Conservation (phyloP, 2,329 filamentous ascomycete genomes). For the Neofusicoccum parvum region DNA sequence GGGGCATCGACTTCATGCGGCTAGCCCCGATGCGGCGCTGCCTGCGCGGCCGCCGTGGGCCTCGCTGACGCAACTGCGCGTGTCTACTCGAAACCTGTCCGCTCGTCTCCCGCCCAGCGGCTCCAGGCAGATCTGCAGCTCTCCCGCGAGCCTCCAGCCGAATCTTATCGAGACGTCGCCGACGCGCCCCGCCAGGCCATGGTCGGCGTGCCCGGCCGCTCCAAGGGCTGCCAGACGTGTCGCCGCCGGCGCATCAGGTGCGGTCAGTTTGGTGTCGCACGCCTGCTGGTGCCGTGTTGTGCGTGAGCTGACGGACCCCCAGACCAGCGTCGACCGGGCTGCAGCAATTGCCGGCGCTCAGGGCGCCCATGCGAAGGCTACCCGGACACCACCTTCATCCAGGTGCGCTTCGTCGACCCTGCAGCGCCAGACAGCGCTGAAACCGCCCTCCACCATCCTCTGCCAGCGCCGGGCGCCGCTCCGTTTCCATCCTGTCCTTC, state of each 20-base stretch:
- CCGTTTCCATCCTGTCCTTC: no score
- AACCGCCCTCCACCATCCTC: not conserved
- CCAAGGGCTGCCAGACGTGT: not conserved
- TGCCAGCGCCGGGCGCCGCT: no score
- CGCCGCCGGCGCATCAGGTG: not conserved
- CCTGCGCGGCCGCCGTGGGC: not conserved
- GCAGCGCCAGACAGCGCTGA: not conserved
- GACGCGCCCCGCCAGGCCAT: not conserved
- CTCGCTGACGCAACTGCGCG: not conserved
- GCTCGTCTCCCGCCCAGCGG: no score
- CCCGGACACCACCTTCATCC: not conserved
- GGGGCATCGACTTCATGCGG: not conserved
- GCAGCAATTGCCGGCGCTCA: not conserved
- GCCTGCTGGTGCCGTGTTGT: not conserved
- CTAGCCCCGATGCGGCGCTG: not conserved
- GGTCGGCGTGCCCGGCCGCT: not conserved
- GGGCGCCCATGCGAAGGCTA: not conserved
- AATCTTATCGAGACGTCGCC: conserved; percentile 2
- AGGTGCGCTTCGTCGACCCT: not conserved
- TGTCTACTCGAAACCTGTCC: not conserved
- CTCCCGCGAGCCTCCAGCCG: no score
- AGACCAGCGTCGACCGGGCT: not conserved
- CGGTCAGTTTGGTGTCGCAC: not conserved
- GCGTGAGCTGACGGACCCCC: not conserved
- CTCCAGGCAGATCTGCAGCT: not conserved